phyloP scores from a whole-genome alignment of 148 eudicot genomes.

The Chenopodium quinoa region DNA sequence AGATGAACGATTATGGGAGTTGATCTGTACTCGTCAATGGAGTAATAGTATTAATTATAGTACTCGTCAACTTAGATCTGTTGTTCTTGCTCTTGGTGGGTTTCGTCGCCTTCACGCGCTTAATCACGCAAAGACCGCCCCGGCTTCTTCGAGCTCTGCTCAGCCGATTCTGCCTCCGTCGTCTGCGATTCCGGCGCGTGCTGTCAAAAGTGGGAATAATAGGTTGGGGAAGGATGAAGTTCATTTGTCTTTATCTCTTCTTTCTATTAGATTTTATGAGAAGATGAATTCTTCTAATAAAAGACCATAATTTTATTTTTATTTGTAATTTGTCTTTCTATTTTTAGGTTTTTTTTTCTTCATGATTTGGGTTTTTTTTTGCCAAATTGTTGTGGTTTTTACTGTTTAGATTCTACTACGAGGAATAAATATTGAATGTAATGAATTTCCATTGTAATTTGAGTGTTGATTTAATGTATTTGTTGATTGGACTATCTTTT shows the following conservation, averaged over 20 bases:
- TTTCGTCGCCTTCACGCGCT: slow-evolving; percentile 67
- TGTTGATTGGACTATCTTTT: not conserved
- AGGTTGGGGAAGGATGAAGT: slow-evolving; percentile 90
- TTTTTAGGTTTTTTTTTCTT: not conserved
- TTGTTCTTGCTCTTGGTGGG: slow-evolving; percentile 81
- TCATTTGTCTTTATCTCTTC: slow-evolving; percentile 65
- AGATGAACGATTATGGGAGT: slow-evolving; percentile 91
- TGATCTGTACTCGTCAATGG: slow-evolving; percentile 71
- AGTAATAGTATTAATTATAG: slow-evolving; percentile 36
- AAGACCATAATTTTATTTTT: slow-evolving; percentile 27
- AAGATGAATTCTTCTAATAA: slow-evolving; percentile 58
- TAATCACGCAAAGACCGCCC: slow-evolving; percentile 33
- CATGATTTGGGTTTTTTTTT: not conserved
- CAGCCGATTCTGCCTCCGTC: slow-evolving; percentile 33
- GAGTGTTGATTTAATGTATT: not conserved
- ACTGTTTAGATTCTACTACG: not conserved
- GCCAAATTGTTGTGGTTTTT: not conserved
- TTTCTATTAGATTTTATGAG: slow-evolving; percentile 71
- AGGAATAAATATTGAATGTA: not conserved
- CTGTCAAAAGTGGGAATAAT: slow-evolving; percentile 13
- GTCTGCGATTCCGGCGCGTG: slow-evolving; percentile 24
- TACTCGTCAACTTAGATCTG: slow-evolving; percentile 63
- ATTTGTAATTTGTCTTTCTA: not conserved
- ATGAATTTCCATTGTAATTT: not conserved
- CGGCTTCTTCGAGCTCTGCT: slow-evolving; percentile 23